Evolutionary conservation across 108 stramenopile species (phyloP).

Genomic region (Skeletonema costatum): DNA sequence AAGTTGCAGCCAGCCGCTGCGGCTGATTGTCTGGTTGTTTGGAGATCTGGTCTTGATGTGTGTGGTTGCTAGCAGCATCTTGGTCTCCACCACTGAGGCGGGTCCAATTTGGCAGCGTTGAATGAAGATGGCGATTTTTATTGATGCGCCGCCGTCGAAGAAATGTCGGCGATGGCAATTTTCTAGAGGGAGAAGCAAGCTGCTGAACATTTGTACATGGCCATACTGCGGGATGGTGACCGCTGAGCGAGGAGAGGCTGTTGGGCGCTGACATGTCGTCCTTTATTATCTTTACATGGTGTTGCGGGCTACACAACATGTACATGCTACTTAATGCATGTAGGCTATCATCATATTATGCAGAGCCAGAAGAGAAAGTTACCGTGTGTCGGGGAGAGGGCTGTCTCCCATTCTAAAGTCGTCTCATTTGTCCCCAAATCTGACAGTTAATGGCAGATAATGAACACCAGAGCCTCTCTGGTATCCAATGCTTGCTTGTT

Average conservation of each 20-base stretch:
- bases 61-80: not conserved
- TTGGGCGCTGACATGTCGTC: no score
- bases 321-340: no score
- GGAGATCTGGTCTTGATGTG: not conserved
- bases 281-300: no score
- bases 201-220: not conserved
- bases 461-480: slow-evolving; percentile 21
- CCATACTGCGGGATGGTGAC: not conserved
- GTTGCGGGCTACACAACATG: no score
- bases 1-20: not conserved
- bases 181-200: not conserved
- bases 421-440: no score
- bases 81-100: not conserved
- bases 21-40: not conserved
- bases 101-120: not conserved
- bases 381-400: no score
- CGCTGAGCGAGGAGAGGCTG: no score
- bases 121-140: not conserved
- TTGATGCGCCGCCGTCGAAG: not conserved
- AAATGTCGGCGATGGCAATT: not conserved
- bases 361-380: no score
- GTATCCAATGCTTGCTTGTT: not conserved
- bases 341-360: no score
- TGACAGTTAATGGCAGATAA: slow-evolving; percentile 26
- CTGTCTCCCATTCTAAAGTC: no score